Base-by-base conservation (phyloP, 2,329 filamentous ascomycete species). In the Aspergillus sp. region DNA sequence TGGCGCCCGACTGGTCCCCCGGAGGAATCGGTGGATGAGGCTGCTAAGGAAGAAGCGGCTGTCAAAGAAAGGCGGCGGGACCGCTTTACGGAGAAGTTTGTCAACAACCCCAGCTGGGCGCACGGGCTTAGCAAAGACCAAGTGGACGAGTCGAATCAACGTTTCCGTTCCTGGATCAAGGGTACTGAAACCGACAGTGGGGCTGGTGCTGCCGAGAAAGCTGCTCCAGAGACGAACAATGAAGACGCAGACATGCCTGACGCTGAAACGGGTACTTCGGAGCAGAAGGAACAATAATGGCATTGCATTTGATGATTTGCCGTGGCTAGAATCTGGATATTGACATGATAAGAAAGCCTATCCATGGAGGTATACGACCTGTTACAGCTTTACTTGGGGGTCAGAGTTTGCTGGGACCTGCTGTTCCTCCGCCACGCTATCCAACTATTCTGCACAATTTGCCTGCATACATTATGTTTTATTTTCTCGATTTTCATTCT, bases 41-140 rank as follows among this genome's bases (percentile, higher is more conserved):
- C 63, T 13, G 63, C 57, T 41, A 67, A 62, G 50, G 64, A 65
- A 31, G 54, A 58, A 28, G 48, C 58, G 4, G 58, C 65, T 1
- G 58, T 68, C 11, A 67, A 56, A 44, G 67, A 69, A 48, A 68
- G 67, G 48, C 68, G 72, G 33, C 71, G 62, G 12, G 68, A 76
- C 44, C 65, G 67, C 36, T 77, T 78, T 54, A 65, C 66, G 40
- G 71, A 75, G 54, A 76, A 75, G 49, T 78, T 76, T 43, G 68
- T 75, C 45, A 74, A 73, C 50, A 78, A 77, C 45, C 73, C 71
- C 27, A 61, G 54, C 43, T 78, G 75, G 74, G 73, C 74, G 47
- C 72, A 71, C 42, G 70, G 69, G 26, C 57, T 75, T 29, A 69
- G 67, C 53, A 71, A 73, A 44, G 73, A 75, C 44, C 64, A 76